These are phyloP conservation scores for Penium margaritaceum DNA, from an alignment of 139 green algal genomes.

Conservation along the genomic window DNA sequence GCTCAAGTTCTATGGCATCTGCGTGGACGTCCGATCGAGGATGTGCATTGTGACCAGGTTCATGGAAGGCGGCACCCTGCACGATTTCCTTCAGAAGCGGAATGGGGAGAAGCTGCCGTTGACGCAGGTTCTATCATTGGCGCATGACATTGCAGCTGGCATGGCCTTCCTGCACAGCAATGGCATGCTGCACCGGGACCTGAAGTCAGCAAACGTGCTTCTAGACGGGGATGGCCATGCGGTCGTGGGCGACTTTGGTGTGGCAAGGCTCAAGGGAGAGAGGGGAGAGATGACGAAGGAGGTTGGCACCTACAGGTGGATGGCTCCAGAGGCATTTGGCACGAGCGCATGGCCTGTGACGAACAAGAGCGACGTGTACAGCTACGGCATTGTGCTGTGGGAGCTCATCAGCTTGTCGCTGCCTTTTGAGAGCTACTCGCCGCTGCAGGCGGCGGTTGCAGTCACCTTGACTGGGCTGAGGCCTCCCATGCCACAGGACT, in stretches of 20 bases:
- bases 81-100: neutral
- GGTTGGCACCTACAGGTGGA: constrained; percentile 97
- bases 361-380: constrained; percentile 77
- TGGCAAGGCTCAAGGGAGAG: constrained; percentile 77
- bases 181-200: constrained; percentile 26
- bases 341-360: constrained; percentile 64
- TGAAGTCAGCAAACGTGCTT: constrained; percentile 82
- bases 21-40: neutral
- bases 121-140: constrained; percentile 19
- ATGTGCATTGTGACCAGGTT: constrained; percentile 22
- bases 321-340: constrained; percentile 94
- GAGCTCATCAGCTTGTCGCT: constrained; percentile 78
- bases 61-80: neutral
- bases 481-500: constrained; percentile 5
- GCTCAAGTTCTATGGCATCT: constrained; percentile 35
- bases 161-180: constrained; percentile 60
- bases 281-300: constrained; percentile 88
- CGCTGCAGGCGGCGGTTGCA: constrained; percentile 58
- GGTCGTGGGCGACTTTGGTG: constrained; percentile 87
- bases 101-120: neutral
- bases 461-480: constrained; percentile 56
- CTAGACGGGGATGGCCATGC: constrained; percentile 56
- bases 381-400: constrained; percentile 81
- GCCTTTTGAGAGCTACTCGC: constrained; percentile 42
- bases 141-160: constrained; percentile 50